Evolutionary conservation across 1,284 basidiomycete species (phyloP).

Genomic region (Microbotryum intermedium): DNA sequence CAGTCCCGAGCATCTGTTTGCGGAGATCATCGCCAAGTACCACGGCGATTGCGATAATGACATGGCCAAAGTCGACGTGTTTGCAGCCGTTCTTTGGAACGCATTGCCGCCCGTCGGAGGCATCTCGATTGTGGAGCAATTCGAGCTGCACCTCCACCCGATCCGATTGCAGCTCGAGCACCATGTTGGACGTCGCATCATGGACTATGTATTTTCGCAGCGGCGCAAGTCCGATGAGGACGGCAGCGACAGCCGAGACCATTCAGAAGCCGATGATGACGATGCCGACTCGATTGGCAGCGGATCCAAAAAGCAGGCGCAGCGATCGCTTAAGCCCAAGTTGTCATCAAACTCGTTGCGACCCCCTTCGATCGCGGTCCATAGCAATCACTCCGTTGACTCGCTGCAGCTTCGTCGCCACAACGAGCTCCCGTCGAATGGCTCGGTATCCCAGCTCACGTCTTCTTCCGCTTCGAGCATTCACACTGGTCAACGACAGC

Average conservation of each 20-base stretch:
- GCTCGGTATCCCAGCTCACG: neutral
- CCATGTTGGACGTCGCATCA: constrained; percentile 66
- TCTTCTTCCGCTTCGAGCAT: constrained; percentile 12
- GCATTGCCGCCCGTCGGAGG: constrained; percentile 85
- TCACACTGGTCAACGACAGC: constrained; percentile 14
- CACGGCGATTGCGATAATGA: constrained; percentile 35
- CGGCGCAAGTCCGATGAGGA: constrained; percentile 45
- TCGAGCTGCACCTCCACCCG: constrained; percentile 75
- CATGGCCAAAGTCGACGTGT: constrained; percentile 28
- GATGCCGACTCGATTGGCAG: neutral
- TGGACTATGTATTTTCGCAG: constrained; percentile 70
- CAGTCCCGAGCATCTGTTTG: constrained; percentile 70
- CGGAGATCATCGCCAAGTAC: constrained; percentile 74
- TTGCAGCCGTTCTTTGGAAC: constrained; percentile 56
- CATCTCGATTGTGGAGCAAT: constrained; percentile 79
- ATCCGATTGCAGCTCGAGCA: constrained; percentile 80
- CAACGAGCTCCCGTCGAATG: neutral
- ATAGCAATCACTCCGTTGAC: constrained; percentile 14
- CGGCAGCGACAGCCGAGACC: constrained; percentile 39
- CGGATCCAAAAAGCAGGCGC: constrained; percentile 4
- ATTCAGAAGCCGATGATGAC: constrained; percentile 33
- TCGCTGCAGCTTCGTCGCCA: constrained; percentile 9
- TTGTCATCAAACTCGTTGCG: neutral
- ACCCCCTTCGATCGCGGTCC: neutral
- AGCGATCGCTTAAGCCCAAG: constrained; percentile 2